Evolutionary conservation across 495 filamentous ascomycete species (phyloP), one percentile per base, ranked within the genome.

Genomic region (Bryoglossum gracile): DNA sequence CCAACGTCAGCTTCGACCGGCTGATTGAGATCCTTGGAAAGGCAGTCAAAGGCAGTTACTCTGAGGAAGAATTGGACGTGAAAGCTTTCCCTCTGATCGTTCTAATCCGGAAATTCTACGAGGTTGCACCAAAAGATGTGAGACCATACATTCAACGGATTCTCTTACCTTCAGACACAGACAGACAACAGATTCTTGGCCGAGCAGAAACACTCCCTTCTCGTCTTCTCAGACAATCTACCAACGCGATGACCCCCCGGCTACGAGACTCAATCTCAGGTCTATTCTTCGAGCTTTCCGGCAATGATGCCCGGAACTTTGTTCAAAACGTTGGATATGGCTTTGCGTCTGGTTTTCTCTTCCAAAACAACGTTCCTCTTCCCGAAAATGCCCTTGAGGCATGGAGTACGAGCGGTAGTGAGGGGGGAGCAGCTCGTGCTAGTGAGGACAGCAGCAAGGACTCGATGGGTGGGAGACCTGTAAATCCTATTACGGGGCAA

Each of bases 401-500:
- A 3, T 76, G 69, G 59, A 72, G 74, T 28, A 68, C 62, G 2
- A 65, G 65, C 13, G 50, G 17, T 5, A 51, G 52, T 48, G 57
- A 53, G 11, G 32, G 21, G 8, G 58, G 41, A 48, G 54, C 26
- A 44, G 45, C 41, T 17, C 37, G 25, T 48, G 58, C 54, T 18
- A 65, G 57, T 32, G 65, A 65, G n/a, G 58, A 62, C 3, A 62
- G 59, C 11, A 43, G 23, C 9, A 48, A 58, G 1, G 16, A 34
- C 2, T n/a, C 4, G 3, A 14, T 46, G 3, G 26, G 26, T 13
- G 21, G 43, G 16, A 30, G 26, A 30, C 30, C 17, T 25, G 65
- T 94, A 35, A 98, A 98, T 58, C 91, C 89, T 2, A 78, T 98
- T 21, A 97, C 92, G 3, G 92, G 92, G 0, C 92, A 98, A 64